phyloP scores from a whole-genome alignment of 2,329 filamentous ascomycete genomes.

The Bertia moriformis region DNA sequence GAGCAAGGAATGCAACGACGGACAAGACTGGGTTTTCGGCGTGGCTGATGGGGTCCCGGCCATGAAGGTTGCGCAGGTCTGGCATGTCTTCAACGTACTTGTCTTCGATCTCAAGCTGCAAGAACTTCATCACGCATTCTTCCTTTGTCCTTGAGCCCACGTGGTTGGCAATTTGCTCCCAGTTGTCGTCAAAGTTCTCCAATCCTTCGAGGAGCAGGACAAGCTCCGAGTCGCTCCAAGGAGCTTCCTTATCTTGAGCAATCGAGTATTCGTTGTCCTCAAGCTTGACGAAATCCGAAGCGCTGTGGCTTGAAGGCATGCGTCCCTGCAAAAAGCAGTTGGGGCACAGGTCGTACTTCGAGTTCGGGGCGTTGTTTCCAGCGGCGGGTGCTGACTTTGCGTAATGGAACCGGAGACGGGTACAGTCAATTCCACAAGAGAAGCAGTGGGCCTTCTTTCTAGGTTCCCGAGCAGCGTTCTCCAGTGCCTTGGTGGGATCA shows the following conservation, averaged over 20 bases:
- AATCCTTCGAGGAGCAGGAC: constrained; percentile 80
- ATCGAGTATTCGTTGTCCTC: constrained; percentile 75
- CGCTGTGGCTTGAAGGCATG: constrained; percentile 65
- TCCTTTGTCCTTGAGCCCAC: constrained; percentile 84
- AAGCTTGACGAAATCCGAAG: constrained; percentile 71
- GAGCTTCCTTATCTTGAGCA: constrained; percentile 67
- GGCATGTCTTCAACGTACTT: constrained; percentile 74
- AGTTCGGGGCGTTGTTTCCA: constrained; percentile 30
- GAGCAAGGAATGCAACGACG: constrained; percentile 84
- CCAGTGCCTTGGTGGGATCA: constrained; percentile 41
- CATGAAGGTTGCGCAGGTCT: constrained; percentile 58
- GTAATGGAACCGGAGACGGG: constrained; percentile 44
- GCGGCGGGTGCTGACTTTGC: constrained; percentile 39
- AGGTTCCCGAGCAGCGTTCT: constrained; percentile 19
- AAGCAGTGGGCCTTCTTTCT: constrained; percentile 67
- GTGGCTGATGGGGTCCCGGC: constrained; percentile 77
- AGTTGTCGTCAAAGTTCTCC: constrained; percentile 89
- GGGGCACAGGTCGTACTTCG: constrained; percentile 78
- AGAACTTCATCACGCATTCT: constrained; percentile 91
- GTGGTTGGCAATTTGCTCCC: constrained; percentile 82
- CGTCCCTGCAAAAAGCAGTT: constrained; percentile 78
- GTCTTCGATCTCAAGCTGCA: constrained; percentile 93
- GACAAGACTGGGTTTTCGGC: constrained; percentile 94
- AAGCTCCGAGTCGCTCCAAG: constrained; percentile 83
- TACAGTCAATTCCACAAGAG: constrained; percentile 84